These are phyloP conservation scores for Metarhizium guizhouense DNA, from an alignment of 2,329 filamentous ascomycete species.

Conservation along the genomic window DNA sequence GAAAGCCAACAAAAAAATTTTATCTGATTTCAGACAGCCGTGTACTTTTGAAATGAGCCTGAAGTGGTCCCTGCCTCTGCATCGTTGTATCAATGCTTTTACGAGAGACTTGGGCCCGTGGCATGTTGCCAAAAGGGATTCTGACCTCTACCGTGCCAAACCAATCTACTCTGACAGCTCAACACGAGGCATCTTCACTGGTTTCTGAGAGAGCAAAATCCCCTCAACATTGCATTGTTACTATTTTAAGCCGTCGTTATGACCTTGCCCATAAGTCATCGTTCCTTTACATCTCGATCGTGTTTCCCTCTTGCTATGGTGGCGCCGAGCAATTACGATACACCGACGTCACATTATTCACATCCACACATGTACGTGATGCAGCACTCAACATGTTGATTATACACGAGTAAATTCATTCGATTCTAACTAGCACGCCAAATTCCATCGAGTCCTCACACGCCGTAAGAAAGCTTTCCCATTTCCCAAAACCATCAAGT, in stretches of 20 bases:
- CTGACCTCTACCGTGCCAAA: not conserved
- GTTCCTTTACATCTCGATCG: not conserved
- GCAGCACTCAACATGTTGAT: not conserved
- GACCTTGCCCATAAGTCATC: not conserved
- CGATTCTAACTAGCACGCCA: not conserved
- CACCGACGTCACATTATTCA: not conserved
- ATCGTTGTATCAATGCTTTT: not conserved
- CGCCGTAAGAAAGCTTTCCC: not conserved
- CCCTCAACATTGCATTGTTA: not conserved
- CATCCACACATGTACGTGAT: not conserved
- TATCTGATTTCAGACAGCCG: not conserved
- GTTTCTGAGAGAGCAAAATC: not conserved
- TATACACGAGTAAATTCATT: not conserved
- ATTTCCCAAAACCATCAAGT: not conserved
- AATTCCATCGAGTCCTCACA: not conserved
- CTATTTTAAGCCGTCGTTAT: not conserved
- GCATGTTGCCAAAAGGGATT: not conserved
- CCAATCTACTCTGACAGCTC: not conserved
- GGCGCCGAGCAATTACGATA: not conserved
- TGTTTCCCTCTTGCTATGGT: not conserved
- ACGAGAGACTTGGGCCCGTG: not conserved
- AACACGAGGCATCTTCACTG: not conserved
- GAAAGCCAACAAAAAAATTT: not conserved
- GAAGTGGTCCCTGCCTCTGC: not conserved
- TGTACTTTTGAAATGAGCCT: not conserved